Base-by-base conservation (phyloP, 345 rosid species). In the Sisymbrium irio region DNA sequence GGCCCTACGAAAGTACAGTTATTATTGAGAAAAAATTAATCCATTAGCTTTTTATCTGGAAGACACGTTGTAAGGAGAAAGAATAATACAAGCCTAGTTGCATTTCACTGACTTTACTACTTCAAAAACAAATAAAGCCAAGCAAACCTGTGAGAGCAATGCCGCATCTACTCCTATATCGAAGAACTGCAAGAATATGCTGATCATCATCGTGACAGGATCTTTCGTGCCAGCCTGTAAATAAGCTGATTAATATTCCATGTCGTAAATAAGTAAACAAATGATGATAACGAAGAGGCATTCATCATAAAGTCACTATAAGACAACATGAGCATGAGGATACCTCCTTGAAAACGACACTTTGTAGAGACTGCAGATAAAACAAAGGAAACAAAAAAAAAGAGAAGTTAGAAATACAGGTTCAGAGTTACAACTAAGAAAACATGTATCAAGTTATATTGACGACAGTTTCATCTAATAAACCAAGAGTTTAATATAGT, bases 281-380 rank as follows among this genome's bases (percentile, higher is more conserved):
- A 70, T 22, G 15, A 27, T 41, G 15, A 51, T 28, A 37, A 45
- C 12, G n/a, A 30, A 36, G 67, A 55, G 36, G 20, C 13, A 40
- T 49, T 65, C 60, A 65, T 46, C 60, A 55, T 42, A 9, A 53
- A 28, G 15, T 39, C n/a, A n/a, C 8, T 19, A 58, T 18, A 14
- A 57, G 30, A 39, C 12, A 62, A 36, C 65, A 45, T 63, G 66
- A 72, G 57, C 44, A 71, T 39, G 39, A 55, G 37, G 27, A 22
- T 83, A 95, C 99, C 99, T 87, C 96, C 88, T 92, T 95, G 88
- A 95, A 95, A 55, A 95, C 92, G 59, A 95, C 97, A 71, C 98
- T 95, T 80, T 95, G 99, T 76, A 95, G 77, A 80, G 99, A 92
- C 99, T 95, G 99, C 97, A 83, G 9, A 50, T 49, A 46, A 72